A percentile compares a stretch with the other conserved stretches of the same genome.
These are phyloP conservation scores for Ophiostoma piceae DNA, from an alignment of 2,329 filamentous ascomycete genomes.

Conservation along the genomic window DNA sequence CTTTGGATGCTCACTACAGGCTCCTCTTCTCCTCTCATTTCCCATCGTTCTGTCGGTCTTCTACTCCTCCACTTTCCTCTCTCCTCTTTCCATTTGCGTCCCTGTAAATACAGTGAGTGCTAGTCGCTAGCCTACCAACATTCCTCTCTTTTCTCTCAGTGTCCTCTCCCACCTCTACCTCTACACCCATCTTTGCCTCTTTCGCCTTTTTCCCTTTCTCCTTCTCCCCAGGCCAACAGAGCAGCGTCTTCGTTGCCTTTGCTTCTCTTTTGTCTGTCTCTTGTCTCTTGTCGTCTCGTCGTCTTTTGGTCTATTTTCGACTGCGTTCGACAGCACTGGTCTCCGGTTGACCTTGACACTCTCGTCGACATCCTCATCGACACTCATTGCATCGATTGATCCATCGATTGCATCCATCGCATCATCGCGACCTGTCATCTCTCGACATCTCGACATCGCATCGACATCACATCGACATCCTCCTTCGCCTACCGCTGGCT, in stretches of 20 bases:
- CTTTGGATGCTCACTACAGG: background rate
- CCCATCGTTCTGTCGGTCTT: background rate
- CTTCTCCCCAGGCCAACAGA: constrained; percentile 17
- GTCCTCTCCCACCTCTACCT: background rate
- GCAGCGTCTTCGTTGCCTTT: constrained; percentile 16
- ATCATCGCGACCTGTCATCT: constrained; percentile 2
- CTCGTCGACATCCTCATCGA: background rate
- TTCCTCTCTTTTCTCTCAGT: background rate
- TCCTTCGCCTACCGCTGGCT: too few species aligned
- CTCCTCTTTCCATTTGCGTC: background rate
- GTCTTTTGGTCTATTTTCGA: background rate
- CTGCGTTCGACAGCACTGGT: background rate
- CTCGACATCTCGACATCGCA: background rate
- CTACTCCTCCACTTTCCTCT: background rate
- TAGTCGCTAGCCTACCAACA: background rate
- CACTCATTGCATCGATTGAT: background rate
- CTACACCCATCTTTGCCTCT: background rate
- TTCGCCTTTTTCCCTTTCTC: constrained; percentile 3
- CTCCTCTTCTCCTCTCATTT: constrained; percentile 15
- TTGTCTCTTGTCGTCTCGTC: background rate
- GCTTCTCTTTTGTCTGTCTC: background rate
- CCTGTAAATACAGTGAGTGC: background rate
- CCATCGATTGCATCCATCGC: too few species aligned
- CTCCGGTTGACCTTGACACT: background rate
- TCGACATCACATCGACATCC: background rate